Conservation (phyloP, 2,329 filamentous ascomycete species). For the Hymenoscyphus repandus region DNA sequence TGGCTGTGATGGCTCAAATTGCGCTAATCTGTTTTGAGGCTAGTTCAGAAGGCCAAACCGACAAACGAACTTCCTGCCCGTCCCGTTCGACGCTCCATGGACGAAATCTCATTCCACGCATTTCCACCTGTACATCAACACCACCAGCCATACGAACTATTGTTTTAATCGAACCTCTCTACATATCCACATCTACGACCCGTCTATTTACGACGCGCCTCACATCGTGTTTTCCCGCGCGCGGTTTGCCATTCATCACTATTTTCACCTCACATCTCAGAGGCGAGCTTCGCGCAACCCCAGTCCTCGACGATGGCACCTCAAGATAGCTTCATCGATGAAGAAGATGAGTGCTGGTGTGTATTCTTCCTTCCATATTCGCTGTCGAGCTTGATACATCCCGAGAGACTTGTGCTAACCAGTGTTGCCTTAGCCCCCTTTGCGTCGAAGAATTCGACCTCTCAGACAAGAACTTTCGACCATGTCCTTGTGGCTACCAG, state of each 20-base stretch:
- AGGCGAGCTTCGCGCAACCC: constrained; percentile 5
- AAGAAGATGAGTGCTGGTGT: constrained; percentile 66
- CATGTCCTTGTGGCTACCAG: constrained; percentile 97
- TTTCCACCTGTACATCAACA: not conserved
- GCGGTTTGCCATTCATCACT: constrained; percentile 1
- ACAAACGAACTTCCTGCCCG: not conserved
- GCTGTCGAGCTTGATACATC: not conserved
- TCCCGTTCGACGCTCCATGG: not conserved
- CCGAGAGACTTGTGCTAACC: constrained; percentile 23
- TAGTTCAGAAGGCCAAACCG: not conserved
- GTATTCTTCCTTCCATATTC: constrained; percentile 20
- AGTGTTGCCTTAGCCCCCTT: constrained; percentile 63
- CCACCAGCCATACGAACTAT: not conserved
- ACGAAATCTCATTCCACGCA: not conserved
- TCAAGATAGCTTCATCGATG: constrained; percentile 65
- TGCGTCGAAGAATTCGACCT: constrained; percentile 99
- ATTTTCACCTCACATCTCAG: not conserved
- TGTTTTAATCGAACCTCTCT: not conserved
- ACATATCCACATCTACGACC: not conserved
- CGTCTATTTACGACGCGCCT: constrained; percentile 21
- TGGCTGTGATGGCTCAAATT: not conserved
- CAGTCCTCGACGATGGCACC: constrained; percentile 49
- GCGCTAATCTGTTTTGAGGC: not conserved
- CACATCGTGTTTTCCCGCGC: constrained; percentile 9
- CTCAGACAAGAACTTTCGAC: constrained; percentile 92